Evolutionary conservation across 805 yeast genomes (phyloP).

Genomic region (Yarrowia divulgata): DNA sequence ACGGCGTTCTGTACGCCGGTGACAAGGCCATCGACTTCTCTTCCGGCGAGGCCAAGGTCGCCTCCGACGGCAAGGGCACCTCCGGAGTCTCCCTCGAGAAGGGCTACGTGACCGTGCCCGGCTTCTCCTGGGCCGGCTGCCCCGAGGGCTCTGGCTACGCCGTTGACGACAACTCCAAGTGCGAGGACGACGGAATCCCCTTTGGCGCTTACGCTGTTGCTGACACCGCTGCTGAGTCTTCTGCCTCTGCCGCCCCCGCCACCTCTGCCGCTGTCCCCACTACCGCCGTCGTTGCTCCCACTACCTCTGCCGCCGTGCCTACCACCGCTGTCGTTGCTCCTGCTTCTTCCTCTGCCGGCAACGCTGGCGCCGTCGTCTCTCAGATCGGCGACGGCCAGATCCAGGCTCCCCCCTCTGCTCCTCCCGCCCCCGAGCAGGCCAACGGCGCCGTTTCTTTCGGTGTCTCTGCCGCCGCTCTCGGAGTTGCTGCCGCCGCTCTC

Average conservation of each 20-base stretch:
- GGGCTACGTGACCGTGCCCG: slow-evolving; percentile 27
- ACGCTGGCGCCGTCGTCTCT: slow-evolving; percentile 15
- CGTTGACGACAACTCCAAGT: slow-evolving; percentile 19
- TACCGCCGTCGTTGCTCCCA: neutral
- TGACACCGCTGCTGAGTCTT: neutral
- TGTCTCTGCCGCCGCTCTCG: slow-evolving; percentile 31
- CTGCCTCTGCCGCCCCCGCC: neutral
- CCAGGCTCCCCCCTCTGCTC: slow-evolving; percentile 29
- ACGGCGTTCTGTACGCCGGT: slow-evolving; percentile 18
- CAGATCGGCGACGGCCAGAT: slow-evolving; percentile 35
- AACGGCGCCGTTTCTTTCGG: slow-evolving; percentile 25
- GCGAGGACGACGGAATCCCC: slow-evolving; percentile 43
- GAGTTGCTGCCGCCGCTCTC: slow-evolving; percentile 35
- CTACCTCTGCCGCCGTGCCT: neutral
- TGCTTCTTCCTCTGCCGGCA: neutral
- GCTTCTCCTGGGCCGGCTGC: slow-evolving; percentile 29
- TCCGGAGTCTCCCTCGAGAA: slow-evolving; percentile 5
- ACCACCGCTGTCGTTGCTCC: neutral
- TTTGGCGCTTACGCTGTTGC: slow-evolving; percentile 28
- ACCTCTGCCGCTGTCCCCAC: neutral
- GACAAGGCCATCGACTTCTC: slow-evolving; percentile 27
- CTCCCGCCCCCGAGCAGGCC: slow-evolving; percentile 35
- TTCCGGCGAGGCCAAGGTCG: slow-evolving; percentile 25
- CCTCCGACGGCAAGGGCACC: slow-evolving; percentile 27
- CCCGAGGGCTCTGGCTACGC: neutral